Evolutionary conservation across 495 filamentous ascomycete genomes (phyloP), one percentile per base, ranked within the genome.

Genomic region (Aspergillus saccharolyticus): DNA sequence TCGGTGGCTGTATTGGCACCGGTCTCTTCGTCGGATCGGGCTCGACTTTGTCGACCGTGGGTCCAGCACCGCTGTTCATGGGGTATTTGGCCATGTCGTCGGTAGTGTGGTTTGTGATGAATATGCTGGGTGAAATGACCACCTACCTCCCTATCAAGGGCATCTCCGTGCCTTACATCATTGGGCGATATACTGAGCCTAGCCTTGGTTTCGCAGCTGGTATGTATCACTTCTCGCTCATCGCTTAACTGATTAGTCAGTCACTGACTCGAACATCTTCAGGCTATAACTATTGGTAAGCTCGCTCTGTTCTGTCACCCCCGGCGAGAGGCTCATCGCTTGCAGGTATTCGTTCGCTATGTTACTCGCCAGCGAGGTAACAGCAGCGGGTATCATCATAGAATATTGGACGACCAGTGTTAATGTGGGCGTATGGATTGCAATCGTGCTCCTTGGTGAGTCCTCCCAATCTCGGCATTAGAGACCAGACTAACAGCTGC

Each of bases 11-110:
- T 18, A 86, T 91, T 62, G 88, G 87, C 15, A 91, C 87, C 4
- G 88, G 86, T 47, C 74, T 91, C 42, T 91, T 91, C 74, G 72
- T 90, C 21, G 86, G 88, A 54, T 86, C 83, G 53, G 86, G 87
- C 25, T 71, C 71, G 44, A 81, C 84, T 12, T 78, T 90, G 53
- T 76, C 80, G 16, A 79, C 73, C 24, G 76, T 83, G 58, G 86
- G 86, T 22, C 87, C 87, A 57, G 83, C 85, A 18, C 89, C 87
- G 62, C 63, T 84, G n/a, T 80, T 90, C 61, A 83, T 88, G 67
- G 83, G 85, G 55, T 73, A 81, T 57, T 64, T 80, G 16, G 80
- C 82, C 24, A 73, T 89, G 57, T 88, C 81, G 63, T 62, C 56
- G 15, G 54, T 75, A 16, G 75, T 84, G 10, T 82, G 77, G 47